Evolutionary conservation across 805 yeast genomes (phyloP), one percentile per base, ranked within the genome.

Genomic region (Lipomyces yamanashiensis): DNA sequence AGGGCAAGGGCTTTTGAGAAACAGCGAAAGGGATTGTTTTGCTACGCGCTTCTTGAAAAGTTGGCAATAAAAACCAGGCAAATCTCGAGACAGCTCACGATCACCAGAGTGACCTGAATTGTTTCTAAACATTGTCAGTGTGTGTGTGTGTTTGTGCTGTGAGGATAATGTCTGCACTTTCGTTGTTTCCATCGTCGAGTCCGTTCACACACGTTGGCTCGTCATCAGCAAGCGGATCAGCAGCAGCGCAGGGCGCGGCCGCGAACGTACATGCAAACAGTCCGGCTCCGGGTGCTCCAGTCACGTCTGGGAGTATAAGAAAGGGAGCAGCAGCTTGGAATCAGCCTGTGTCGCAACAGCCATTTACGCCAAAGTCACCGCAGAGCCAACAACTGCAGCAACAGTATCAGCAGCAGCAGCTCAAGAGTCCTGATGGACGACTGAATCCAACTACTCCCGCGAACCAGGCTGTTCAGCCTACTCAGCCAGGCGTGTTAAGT

Each of bases 321-420:
- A 15, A 21, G 1, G 47, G 47, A 8, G 28, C 39, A 12, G 13
- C 12, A 12, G 13, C 37, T 7, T 23, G 39, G 54, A 15, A 33
- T 19, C 17, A 17, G n/a, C 12, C 45, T 10, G 8, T 44, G 41
- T n/a, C 36, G 37, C 56, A 19, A 21, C 56, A 49, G 40, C 40
- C 21, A 6, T 49, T 33, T 34, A 45, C 50, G 33, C 50, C 50
- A 23, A 49, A 49, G 13, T 33, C 52, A 6, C 52, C 52, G 39
- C 40, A 40, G 52, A 23, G 40, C 1, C 17, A n/a, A 9, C 52
- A 49, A 8, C 52, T 33, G 40, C 52, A 37, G 21, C 56, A 23
- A 41, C 62, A 63, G 39, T 58, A 48, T n/a, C 61, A 48, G 34
- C 61, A 61, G 33, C 62, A 63, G 39, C 64, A 55, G 6, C 60